Evolutionary conservation across 2,329 filamentous ascomycete species (phyloP).

Genomic region (Penicillium paneum): DNA sequence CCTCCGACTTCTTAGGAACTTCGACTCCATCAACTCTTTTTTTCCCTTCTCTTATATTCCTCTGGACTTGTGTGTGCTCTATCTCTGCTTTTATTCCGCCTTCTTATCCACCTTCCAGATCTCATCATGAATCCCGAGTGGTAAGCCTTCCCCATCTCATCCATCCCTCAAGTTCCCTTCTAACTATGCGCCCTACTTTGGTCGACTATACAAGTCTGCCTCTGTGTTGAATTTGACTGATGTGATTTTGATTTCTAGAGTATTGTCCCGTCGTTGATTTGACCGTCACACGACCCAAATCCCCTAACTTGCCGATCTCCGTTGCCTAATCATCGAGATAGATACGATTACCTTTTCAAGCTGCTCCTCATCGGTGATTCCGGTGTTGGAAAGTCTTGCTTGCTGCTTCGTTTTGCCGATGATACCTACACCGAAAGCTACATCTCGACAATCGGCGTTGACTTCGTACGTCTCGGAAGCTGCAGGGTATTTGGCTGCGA

Average conservation of each 20-base stretch:
- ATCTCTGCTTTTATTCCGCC: constrained; percentile 3
- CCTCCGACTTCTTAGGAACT: constrained; percentile 14
- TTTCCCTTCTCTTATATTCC: constrained; percentile 13
- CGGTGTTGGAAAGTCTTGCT: constrained; percentile 99
- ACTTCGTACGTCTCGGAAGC: constrained; percentile 70
- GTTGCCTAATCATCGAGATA: constrained; percentile 44
- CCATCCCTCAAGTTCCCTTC: constrained; percentile 5
- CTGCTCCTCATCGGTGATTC: constrained; percentile 99
- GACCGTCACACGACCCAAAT: background rate
- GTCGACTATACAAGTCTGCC: background rate
- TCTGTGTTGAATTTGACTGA: constrained; percentile 10
- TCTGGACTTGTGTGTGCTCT: constrained; percentile 7
- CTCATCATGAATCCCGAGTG: constrained; percentile 50
- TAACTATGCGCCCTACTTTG: constrained; percentile 2
- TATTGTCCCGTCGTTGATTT: constrained; percentile 6
- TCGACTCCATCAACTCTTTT: constrained; percentile 15
- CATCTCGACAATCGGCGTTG: constrained; percentile 99
- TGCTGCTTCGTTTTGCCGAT: constrained; percentile 96
- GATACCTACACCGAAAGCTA: constrained; percentile 99
- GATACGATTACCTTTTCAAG: constrained; percentile 99
- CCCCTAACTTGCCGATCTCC: constrained; percentile 15
- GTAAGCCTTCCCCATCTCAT: constrained; percentile 33
- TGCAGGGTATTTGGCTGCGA: constrained; percentile 3
- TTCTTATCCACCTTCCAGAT: constrained; percentile 1
- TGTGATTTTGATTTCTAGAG: constrained; percentile 23